Base-by-base conservation (phyloP, 257 asterid species). In the Lithospermum erythrorhizon region DNA sequence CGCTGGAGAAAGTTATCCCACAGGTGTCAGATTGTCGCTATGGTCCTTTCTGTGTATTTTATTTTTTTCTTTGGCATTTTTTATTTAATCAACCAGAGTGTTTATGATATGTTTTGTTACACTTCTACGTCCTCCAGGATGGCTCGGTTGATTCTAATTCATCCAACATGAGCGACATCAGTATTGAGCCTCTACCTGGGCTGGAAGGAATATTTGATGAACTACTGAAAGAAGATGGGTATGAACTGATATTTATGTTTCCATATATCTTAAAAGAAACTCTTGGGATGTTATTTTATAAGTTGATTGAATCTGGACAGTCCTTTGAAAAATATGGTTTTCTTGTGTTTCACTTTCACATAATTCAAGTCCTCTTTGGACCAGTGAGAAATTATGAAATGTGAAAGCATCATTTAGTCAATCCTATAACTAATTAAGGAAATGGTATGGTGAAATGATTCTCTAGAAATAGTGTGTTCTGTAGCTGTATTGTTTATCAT, bases 171-270 rank as follows among this genome's bases (percentile, higher is more conserved):
- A 61, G 73, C 14, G 69, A 72, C 72, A 63, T 76, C 19, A 45
- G 77, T 37, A 91, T 88, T 61, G 96, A 86, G 72, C 94, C 98
- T 52, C 95, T 91, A 73, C 86, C 95, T 0, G 98, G 98, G 62
- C 94, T 91, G 47, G 86, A 81, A 67, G 70, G 76, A 56, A 88
- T 88, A 62, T 65, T 91, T 17, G 75, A 81, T 62, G 98, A 91
- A 84, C 81, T 91, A 63, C 60, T 82, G 76, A 81, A 74, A 74
- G 98, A 91, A 77, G 95, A 82, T 49, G 95, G 98, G 98, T 91
- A 91, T 53, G 82, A 55, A 24, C 27, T 57, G 66, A 35, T 35
- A 35, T 35, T 55, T 59, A 57, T 27, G 14, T 55, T 25, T 14
- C 32, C 53, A 48, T 24, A 58, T 32, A 29, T 32, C 51, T 58